Base-by-base conservation (phyloP, 139 green algal genomes). In the Haematococcus lacustris region DNA sequence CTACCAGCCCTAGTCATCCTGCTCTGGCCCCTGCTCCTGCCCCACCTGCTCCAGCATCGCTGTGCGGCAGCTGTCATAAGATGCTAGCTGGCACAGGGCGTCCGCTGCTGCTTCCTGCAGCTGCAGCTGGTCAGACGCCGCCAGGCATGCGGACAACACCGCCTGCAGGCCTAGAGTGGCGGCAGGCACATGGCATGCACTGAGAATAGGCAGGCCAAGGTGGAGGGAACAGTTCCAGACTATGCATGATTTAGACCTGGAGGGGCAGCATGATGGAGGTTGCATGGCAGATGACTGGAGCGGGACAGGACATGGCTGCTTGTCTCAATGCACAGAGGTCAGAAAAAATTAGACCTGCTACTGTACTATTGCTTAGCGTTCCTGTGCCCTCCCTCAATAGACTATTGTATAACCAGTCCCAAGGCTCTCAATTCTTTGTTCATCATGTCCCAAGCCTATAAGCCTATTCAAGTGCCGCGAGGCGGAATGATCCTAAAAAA, bases 41-140 rank as follows among this genome's bases (percentile, higher is more conserved):
- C 72, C 3, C 64, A 74, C 74, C 61, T 71, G 47, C 68, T 75
- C 35, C 13, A 71, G 41, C 38, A 79, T 39, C 17, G 34, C 38
- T 47, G 1, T 33, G 23, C 43, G 33, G 39, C 40, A 62, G 34
- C 26, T 4, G 23, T 79, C 74, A 5, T 50, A 37, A 33, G 39
- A 66, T 1, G 50, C 61, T 25, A 75, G 35, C n/a, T 71, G 61
- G 68, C 74, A 79, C 47, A 72, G 34, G 28, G 75, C 57, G 43
- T 79, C 74, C 13, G 74, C 74, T 9, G 74, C 74, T 35, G 74
- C 74, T 61, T 79, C 74, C 68, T 75, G 68, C 40, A 79, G n/a
- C 34, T 66, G 74, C 62, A 17, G 43, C 9, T 9, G 43, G 9
- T 53, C 64, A 43, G 68, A 43, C 6, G n/a, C 32, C 1, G 66